Percentiles rank a stretch among this genome's conserved stretches.
These are phyloP conservation scores for Zasmidium citrigriseum DNA, from an alignment of 2,329 filamentous ascomycete species.

Conservation along the genomic window DNA sequence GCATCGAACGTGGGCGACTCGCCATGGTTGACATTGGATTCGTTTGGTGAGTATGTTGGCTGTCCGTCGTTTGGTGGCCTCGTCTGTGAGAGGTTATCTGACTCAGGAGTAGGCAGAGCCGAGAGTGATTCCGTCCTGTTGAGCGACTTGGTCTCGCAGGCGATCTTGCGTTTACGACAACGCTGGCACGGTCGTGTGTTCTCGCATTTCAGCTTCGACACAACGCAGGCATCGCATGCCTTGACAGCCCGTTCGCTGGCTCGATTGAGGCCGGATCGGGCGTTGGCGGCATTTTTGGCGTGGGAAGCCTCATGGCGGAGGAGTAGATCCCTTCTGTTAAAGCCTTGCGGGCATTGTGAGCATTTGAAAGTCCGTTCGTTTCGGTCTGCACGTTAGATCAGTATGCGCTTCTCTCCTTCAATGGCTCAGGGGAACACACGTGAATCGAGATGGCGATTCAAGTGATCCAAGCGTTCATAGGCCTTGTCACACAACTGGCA, in stretches of 20 bases:
- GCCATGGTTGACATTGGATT: too few species aligned
- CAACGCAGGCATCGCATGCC: constrained; percentile 36
- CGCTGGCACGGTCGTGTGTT: constrained; percentile 32
- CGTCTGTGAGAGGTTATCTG: too few species aligned
- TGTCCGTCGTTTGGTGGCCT: too few species aligned
- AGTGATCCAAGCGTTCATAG: constrained; percentile 34
- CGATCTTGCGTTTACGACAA: constrained; percentile 17
- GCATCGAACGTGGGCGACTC: too few species aligned
- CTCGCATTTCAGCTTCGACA: constrained; percentile 36
- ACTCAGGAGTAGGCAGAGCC: too few species aligned
- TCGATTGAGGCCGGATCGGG: constrained; percentile 22
- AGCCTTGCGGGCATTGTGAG: constrained; percentile 31
- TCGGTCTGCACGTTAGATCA: too few species aligned
- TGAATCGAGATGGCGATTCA: constrained; percentile 35
- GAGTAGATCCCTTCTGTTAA: constrained; percentile 35
- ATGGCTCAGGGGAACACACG: constrained; percentile 19
- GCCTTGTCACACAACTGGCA: constrained; percentile 33
- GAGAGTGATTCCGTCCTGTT: not conserved
- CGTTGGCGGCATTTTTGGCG: constrained; percentile 28
- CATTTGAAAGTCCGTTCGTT: constrained; percentile 36
- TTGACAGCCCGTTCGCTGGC: constrained; percentile 28
- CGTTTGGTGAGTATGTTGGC: too few species aligned
- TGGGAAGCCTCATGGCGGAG: constrained; percentile 33
- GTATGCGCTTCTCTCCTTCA: not conserved
- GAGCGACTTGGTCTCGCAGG: constrained; percentile 10